Conservation (phyloP, 495 filamentous ascomycete genomes). For the Cairneyella variabilis region DNA sequence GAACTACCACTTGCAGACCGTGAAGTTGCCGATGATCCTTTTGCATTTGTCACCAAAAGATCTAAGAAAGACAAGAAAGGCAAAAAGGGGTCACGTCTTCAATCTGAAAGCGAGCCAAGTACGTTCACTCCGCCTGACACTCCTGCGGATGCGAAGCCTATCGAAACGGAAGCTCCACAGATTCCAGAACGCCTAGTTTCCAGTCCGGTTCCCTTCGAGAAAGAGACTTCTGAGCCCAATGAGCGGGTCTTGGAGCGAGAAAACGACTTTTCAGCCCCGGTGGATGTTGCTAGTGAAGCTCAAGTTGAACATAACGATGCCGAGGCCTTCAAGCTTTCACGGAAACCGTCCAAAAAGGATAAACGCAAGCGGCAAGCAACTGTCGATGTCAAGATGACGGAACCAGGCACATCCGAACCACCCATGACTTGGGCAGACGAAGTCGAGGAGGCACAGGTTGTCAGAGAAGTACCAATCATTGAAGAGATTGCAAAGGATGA, state of each 20-base stretch:
- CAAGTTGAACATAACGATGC: too few species aligned
- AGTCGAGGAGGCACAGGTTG: slow-evolving; percentile 24
- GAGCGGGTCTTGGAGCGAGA: not conserved
- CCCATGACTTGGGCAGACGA: slow-evolving; percentile 26
- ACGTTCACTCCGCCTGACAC: slow-evolving; percentile 18
- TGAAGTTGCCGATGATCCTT: slow-evolving; percentile 14
- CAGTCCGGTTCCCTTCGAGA: slow-evolving; percentile 1
- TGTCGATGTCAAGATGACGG: not conserved
- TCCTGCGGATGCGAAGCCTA: not conserved
- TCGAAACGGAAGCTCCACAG: not conserved
- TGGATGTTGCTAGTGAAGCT: slow-evolving; percentile 16
- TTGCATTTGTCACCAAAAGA: slow-evolving; percentile 19
- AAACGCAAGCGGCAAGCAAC: slow-evolving; percentile 30
- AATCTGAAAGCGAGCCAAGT: slow-evolving; percentile 20
- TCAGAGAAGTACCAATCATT: slow-evolving; percentile 20
- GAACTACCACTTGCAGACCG: not conserved
- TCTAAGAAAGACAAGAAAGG: slow-evolving; percentile 28
- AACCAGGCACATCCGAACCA: not conserved
- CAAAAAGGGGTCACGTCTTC: slow-evolving; percentile 9
- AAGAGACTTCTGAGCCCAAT: not conserved
- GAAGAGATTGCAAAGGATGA: slow-evolving; percentile 25
- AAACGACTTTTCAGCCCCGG: too few species aligned
- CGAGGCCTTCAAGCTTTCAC: too few species aligned
- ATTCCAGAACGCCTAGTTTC: slow-evolving; percentile 17
- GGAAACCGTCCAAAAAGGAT: slow-evolving; percentile 22